Evolutionary conservation across 2,329 filamentous ascomycete species (phyloP), one percentile per base, ranked within the genome.

Genomic region (Lachnum nothofagi): DNA sequence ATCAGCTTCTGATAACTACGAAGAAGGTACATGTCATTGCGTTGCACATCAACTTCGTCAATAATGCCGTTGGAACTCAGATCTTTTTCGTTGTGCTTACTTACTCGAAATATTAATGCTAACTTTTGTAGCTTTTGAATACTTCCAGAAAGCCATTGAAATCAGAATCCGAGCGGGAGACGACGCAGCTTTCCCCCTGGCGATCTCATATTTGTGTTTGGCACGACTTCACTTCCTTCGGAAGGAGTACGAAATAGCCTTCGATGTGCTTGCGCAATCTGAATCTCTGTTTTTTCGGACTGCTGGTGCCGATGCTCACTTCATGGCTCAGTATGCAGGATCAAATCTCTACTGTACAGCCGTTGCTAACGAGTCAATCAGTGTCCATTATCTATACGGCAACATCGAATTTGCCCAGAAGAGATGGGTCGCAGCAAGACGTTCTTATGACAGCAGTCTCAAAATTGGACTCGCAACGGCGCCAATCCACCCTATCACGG

Each of bases 331-430:
- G 25, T 27, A 12, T 12, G 25, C 33, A 51, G 49, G 46, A 20
- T 16, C 31, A 37, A 23, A 37, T 35, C 16, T 9, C 1, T 20
- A 2, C 16, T 4, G n/a, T 23, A 14, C 19, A 5, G 7, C 12
- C 17, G 27, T 31, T 31, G 41, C 5, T 29, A 33, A 46, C 12
- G 25, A 27, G 6, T 12, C 12, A 27, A 27, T 12, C n/a, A 57
- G 51, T 31, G 48, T 58, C 3, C 53, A 58, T n/a, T 58, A 56
- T 17, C 47, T 46, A 1, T 56, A 58, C 39, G 55, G 55, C 12
- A 56, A 56, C 29, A 56, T 58, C 17, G 51, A 58, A 9, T 54
- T 51, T 37, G 25, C 34, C 1, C 49, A 56, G 23, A 45, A 42
- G 29, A 29, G 38, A 14, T 56, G 48, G 53, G 33, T 9, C 8